phyloP scores from a whole-genome alignment of 331 rosid genomes.

The Arachis monticola region DNA sequence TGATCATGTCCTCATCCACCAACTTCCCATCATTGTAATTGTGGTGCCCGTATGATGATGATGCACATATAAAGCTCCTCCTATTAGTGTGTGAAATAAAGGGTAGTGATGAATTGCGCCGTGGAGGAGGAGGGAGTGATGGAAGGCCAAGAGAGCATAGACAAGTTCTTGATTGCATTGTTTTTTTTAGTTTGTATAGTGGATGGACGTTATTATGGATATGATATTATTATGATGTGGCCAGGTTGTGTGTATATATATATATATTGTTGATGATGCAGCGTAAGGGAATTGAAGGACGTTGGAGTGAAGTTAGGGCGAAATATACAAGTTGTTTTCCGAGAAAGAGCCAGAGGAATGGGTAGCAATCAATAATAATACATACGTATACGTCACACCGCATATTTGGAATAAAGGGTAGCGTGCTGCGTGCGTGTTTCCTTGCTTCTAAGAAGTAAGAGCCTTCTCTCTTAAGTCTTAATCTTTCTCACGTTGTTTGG shows the following conservation, averaged over 20 bases:
- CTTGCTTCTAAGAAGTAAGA: constrained; percentile 28
- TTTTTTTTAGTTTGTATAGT: neutral
- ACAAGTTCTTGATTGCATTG: constrained; percentile 39
- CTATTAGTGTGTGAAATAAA: neutral
- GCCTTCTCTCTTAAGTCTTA: constrained; percentile 21
- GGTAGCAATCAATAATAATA: neutral
- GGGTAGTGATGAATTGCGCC: neutral
- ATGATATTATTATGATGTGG: neutral
- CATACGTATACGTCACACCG: constrained; percentile 28
- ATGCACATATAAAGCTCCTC: constrained; percentile 36
- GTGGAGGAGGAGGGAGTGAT: neutral
- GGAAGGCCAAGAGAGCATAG: constrained; percentile 24
- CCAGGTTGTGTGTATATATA: neutral
- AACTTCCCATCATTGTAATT: constrained; percentile 49
- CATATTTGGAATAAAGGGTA: neutral
- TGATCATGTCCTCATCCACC: constrained; percentile 64
- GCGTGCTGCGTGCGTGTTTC: constrained; percentile 32
- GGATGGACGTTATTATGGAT: neutral
- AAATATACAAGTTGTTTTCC: constrained; percentile 13
- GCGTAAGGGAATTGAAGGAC: constrained; percentile 21
- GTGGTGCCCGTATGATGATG: constrained; percentile 42
- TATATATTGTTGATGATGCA: neutral
- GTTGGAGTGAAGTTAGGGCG: constrained; percentile 41
- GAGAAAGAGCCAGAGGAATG: constrained; percentile 30
- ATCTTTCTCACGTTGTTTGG: constrained; percentile 22